These are phyloP conservation scores for Trifolium repens DNA, from an alignment of 306 rosid genomes.

Conservation along the genomic window DNA sequence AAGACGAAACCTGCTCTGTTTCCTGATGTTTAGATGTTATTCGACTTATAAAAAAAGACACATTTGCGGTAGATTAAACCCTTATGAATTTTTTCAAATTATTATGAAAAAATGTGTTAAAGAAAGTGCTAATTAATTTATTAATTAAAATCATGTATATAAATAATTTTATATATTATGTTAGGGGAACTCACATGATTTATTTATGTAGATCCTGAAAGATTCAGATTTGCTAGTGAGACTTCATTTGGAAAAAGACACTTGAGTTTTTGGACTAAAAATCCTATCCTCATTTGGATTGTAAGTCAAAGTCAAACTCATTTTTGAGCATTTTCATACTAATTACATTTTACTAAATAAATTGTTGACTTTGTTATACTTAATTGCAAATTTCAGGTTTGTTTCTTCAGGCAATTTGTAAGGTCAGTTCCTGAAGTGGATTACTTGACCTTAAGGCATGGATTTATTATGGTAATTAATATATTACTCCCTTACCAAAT, in stretches of 20 bases:
- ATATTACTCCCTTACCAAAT: background rate
- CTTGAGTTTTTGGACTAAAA: slow-evolving; percentile 73
- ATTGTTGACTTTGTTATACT: background rate
- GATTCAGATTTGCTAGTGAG: slow-evolving; percentile 88
- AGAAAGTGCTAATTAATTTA: too few relatives aligned
- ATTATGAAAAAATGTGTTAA: too few relatives aligned
- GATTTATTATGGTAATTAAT: slow-evolving; percentile 72
- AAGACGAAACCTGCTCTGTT: too few relatives aligned
- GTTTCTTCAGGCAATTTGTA: slow-evolving; percentile 89
- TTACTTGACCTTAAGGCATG: slow-evolving; percentile 88
- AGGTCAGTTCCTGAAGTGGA: slow-evolving; percentile 92
- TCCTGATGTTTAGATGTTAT: too few relatives aligned
- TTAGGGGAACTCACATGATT: background rate
- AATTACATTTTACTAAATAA: too few relatives aligned
- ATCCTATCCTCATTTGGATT: slow-evolving; percentile 75
- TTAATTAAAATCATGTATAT: background rate
- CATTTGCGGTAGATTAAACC: too few relatives aligned
- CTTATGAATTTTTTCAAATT: too few relatives aligned
- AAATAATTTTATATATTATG: background rate
- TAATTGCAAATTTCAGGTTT: slow-evolving; percentile 43
- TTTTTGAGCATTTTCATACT: background rate
- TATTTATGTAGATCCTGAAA: slow-evolving; percentile 70
- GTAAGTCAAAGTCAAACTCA: slow-evolving; percentile 55
- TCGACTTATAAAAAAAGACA: too few relatives aligned
- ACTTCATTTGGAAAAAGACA: slow-evolving; percentile 96